Conservation (phyloP, 2,329 filamentous ascomycete genomes). For the Trichophyton equinum region DNA sequence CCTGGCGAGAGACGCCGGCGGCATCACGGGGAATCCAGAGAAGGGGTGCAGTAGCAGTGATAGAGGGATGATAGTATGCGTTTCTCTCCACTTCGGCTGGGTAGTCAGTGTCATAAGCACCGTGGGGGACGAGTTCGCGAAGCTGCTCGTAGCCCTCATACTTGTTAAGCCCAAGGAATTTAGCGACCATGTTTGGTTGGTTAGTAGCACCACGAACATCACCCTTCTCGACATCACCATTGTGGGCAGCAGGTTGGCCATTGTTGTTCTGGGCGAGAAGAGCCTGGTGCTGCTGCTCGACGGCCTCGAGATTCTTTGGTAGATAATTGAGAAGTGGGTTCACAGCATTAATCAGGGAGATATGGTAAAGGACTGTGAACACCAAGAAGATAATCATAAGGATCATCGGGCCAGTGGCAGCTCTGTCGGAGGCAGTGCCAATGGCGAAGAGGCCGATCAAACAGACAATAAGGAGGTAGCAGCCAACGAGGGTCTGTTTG, state of each 20-base stretch:
- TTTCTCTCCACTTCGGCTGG: conserved; percentile 48
- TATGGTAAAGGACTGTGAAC: conserved; percentile 63
- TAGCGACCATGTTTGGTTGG: conserved; percentile 25
- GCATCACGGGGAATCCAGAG: conserved; percentile 77
- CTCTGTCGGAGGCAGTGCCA: conserved; percentile 48
- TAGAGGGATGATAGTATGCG: conserved; percentile 62
- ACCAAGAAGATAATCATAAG: conserved; percentile 66
- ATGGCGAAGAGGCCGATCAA: conserved; percentile 75
- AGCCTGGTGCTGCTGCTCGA: conserved; percentile 35
- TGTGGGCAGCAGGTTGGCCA: conserved; percentile 14
- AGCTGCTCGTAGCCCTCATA: conserved; percentile 61
- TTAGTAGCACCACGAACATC: conserved; percentile 14
- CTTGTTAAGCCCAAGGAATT: conserved; percentile 64
- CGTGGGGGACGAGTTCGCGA: conserved; percentile 54
- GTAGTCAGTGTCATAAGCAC: conserved; percentile 47
- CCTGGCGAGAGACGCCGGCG: conserved; percentile 63
- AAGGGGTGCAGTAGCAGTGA: conserved; percentile 50
- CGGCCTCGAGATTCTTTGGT: conserved; percentile 56
- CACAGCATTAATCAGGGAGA: conserved; percentile 58
- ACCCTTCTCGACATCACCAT: conserved; percentile 20
- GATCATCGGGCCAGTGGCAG: conserved; percentile 54
- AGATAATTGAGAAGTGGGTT: conserved; percentile 65
- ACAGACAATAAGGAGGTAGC: conserved; percentile 73
- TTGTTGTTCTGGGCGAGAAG: conserved; percentile 11
- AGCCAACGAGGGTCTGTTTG: conserved; percentile 69